Conservation (phyloP, 345 rosid genomes). For the Gossypium rotundifolium region DNA sequence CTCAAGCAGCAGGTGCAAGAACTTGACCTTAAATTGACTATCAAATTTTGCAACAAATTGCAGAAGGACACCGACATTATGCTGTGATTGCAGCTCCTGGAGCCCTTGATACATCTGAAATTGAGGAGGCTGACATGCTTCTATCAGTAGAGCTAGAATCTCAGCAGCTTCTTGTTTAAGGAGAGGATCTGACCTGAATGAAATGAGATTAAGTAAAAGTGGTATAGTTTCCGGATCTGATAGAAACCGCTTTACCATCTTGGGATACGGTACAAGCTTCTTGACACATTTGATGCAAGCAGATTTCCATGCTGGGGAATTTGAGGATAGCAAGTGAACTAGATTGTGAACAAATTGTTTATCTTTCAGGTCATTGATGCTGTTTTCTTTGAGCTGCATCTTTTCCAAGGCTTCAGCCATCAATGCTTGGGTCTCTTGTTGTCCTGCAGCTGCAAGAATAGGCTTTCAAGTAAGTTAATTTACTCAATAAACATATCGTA, state of each 20-base stretch:
- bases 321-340: constrained; percentile 38
- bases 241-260: constrained; percentile 30
- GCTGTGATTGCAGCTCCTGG: constrained; percentile 41
- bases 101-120: constrained; percentile 33
- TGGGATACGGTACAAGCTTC: constrained; percentile 30
- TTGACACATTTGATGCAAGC: constrained; percentile 39
- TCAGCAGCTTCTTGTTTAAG: constrained; percentile 41
- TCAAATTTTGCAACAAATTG: constrained; percentile 23
- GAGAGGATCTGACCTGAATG: constrained; percentile 27
- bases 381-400: constrained; percentile 37
- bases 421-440: constrained; percentile 37
- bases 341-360: constrained; percentile 32
- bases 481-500: neutral
- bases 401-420: constrained; percentile 40
- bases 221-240: constrained; percentile 34
- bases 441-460: constrained; percentile 19
- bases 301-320: constrained; percentile 33
- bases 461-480: neutral
- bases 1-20: constrained; percentile 38
- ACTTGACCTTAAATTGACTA: constrained; percentile 28
- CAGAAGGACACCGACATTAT: constrained; percentile 38
- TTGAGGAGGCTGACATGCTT: constrained; percentile 26
- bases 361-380: constrained; percentile 30
- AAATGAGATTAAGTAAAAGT: constrained; percentile 31
- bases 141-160: constrained; percentile 34